Conservation (phyloP, 1,284 basidiomycete genomes). For the Taiwanofungus camphoratus region DNA sequence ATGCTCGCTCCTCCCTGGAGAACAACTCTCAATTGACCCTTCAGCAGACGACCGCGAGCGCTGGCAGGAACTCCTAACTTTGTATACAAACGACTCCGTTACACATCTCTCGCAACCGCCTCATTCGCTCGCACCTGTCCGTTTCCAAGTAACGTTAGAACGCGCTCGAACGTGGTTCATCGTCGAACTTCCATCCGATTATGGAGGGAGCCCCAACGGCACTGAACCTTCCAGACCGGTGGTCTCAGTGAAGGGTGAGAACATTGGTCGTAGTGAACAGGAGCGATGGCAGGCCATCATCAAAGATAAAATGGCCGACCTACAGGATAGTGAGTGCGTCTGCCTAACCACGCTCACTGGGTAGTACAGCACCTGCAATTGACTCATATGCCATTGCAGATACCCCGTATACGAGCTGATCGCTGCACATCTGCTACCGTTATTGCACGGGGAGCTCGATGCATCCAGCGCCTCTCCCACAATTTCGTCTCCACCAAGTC, state of each 20-base stretch:
- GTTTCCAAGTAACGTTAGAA: conserved; percentile 35
- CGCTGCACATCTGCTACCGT: conserved; percentile 51
- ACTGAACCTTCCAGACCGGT: conserved; percentile 13
- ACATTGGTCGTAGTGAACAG: conserved; percentile 44
- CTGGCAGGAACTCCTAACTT: conserved; percentile 35
- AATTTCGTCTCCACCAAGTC: not conserved
- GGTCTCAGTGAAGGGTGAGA: conserved; percentile 42
- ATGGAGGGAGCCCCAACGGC: conserved; percentile 1
- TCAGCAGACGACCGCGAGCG: conserved; percentile 26
- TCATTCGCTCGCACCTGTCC: conserved; percentile 20
- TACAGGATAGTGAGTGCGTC: conserved; percentile 44
- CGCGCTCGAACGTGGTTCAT: conserved; percentile 37
- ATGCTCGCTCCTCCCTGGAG: conserved; percentile 56
- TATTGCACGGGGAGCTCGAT: conserved; percentile 38
- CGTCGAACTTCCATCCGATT: conserved; percentile 26
- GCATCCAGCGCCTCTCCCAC: not conserved
- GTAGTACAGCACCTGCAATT: not conserved
- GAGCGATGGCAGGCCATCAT: conserved; percentile 44
- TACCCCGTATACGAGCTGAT: conserved; percentile 58
- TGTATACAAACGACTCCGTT: conserved; percentile 17
- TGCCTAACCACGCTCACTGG: not conserved
- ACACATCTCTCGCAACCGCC: conserved; percentile 1
- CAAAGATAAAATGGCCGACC: conserved; percentile 34
- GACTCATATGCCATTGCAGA: conserved; percentile 28
- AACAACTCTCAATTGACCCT: conserved; percentile 38